Percentiles rank a stretch among this genome's conserved stretches.
phyloP scores from a whole-genome alignment of 106 monocot genomes.

The Chionographis japonica region DNA sequence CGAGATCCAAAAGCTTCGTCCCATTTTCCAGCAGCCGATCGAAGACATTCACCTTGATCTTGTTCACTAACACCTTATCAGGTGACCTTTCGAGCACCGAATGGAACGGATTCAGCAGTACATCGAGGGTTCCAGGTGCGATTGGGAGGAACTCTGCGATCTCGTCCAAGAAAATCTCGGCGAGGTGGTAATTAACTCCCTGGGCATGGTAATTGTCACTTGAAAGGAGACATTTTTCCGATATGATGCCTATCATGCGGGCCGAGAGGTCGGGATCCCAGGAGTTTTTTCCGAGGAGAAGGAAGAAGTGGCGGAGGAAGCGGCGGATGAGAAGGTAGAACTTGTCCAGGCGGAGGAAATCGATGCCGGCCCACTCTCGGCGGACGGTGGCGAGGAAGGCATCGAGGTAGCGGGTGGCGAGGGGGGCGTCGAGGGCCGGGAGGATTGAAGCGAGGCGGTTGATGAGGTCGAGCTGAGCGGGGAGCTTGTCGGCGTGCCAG shows the following conservation, averaged over 20 bases:
- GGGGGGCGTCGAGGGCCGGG: conserved; percentile 16
- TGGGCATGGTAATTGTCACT: conserved; percentile 40
- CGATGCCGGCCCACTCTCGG: conserved; percentile 92
- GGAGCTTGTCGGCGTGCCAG: conserved; percentile 88
- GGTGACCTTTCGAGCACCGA: conserved; percentile 42
- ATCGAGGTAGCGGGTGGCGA: conserved; percentile 49
- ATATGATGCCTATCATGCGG: conserved; percentile 25
- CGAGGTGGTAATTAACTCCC: conserved; percentile 76
- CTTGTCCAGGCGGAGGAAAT: conserved; percentile 81
- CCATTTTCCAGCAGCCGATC: conserved; percentile 41
- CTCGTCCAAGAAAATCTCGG: conserved; percentile 90
- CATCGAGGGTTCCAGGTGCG: conserved; percentile 18
- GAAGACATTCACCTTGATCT: conserved; percentile 70
- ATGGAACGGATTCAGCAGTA: conserved; percentile 54
- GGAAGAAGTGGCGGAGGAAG: conserved; percentile 51
- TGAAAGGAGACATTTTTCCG: conserved; percentile 49
- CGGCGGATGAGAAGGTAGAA: conserved; percentile 80
- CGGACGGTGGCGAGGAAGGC: conserved; percentile 66
- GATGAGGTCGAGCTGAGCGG: conserved; percentile 56
- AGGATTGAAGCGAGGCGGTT: conserved; percentile 53
- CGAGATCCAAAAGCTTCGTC: conserved; percentile 30
- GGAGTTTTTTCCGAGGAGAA: conserved; percentile 33
- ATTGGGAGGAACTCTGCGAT: conserved; percentile 49
- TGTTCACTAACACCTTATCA: conserved; percentile 65
- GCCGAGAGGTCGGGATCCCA: conserved; percentile 40